Evolutionary conservation across 495 filamentous ascomycete genomes (phyloP), one percentile per base, ranked within the genome.

Genomic region (Usnea hakonensis): DNA sequence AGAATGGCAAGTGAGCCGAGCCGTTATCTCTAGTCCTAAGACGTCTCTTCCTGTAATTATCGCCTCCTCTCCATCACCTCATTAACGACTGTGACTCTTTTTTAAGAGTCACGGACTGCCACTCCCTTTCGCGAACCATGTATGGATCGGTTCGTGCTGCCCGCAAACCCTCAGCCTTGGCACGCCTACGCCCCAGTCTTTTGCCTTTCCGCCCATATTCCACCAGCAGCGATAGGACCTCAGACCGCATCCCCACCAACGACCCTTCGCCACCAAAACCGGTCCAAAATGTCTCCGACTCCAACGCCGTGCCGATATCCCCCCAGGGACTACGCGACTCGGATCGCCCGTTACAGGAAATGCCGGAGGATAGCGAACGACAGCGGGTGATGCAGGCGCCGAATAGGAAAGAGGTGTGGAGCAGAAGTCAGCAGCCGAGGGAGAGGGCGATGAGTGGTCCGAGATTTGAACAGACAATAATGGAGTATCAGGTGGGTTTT

Each of bases 381-480:
- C 71, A 78, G 71, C 79, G 84, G 46, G 73, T 79, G 53, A 75
- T 81, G 70, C 94, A 98, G 78, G 90, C 94, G 28, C 94, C 94
- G 26, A 97, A 98, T 79, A 85, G 91, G 40, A 75, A 78, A 48
- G 81, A 73, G 28, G 80, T 89, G 61, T 98, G 94, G 94, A 88
- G 88, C 41, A 73, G 83, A 65, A 91, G 82, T 77, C 94, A 98
- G 81, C 82, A 83, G 72, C 88, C 90, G 19, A 79, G 93, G 63
- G 80, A 80, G 55, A 71, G 82, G 74, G 94, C 89, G 21, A 98
- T 98, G 94, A 80, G 82, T 19, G 94, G 94, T 38, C 94, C 94
- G 65, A 80, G 94, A 65, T 98, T 98, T 69, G 94, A 98, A 80
- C 93, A 97, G 83, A 97, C 90, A 19, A 88, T 92, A 65, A 89